Conservation (phyloP, 441 rosid species). For the Arabidopsis hybrid region DNA sequence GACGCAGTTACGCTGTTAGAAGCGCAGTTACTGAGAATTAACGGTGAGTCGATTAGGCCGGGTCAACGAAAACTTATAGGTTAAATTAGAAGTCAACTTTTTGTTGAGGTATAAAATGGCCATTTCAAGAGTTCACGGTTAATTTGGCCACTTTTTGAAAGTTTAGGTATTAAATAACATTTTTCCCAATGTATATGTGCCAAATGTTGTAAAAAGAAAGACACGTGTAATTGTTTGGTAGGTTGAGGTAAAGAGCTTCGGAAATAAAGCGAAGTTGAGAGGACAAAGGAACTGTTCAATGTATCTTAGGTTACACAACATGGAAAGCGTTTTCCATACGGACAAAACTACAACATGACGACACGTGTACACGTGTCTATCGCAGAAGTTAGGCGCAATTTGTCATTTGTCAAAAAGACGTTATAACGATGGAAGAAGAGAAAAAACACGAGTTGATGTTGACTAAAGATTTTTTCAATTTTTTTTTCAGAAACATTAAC, state of each 20-base stretch:
- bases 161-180: no score
- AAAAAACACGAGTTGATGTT: conserved; percentile 23
- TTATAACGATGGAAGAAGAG: conserved; percentile 23
- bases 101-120: no score
- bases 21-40: no score
- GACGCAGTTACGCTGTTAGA: no score
- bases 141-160: no score
- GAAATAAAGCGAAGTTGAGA: conserved; percentile 34
- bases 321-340: conserved; percentile 41
- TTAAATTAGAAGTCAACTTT: no score
- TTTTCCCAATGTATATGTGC: conserved; percentile 19
- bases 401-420: conserved; percentile 45
- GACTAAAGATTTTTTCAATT: conserved; percentile 35
- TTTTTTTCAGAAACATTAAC: background rate
- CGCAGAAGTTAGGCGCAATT: conserved; percentile 44
- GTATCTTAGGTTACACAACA: conserved; percentile 40
- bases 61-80: no score
- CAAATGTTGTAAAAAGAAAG: conserved; percentile 26
- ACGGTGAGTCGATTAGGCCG: no score
- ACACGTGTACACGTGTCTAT: conserved; percentile 46
- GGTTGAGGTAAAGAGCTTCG: conserved; percentile 21
- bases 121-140: no score
- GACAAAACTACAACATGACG: conserved; percentile 36
- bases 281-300: conserved; percentile 43
- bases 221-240: conserved; percentile 3